Base-by-base conservation (phyloP, 495 filamentous ascomycete species). In the Copromyces sp. region DNA sequence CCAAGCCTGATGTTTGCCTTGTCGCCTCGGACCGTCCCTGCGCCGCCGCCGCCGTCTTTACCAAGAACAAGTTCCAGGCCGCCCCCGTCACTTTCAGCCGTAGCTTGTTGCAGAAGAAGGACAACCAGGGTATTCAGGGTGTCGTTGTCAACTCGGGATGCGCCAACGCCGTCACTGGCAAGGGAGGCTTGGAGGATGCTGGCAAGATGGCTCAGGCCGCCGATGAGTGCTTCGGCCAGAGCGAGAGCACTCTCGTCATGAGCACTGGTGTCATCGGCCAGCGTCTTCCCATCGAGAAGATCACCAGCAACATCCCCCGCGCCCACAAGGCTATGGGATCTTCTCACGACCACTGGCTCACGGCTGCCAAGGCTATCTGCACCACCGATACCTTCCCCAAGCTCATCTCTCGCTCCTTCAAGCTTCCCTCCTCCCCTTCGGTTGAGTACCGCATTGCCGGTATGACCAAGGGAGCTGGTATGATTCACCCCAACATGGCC, bases 401-500 rank as follows among this genome's bases (percentile, higher is more conserved):
- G 84, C 90, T 99, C 73, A 84, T 93, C 72, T 97, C 94, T 24
- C 88, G 87, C 72, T 90, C 88, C 5, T 99, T 98, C 82, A 89
- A 83, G 6, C 89, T 99, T 38, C 95, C 95, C 32, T 95, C 93
- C 11, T 92, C 92, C 9, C 90, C 92, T 3, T 83, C 84, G 9
- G 89, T 87, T 47, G 86, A 87, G 78, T 99, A 98, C 84, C 85
- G 87, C 76, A 91, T 99, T 37, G 94, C 92, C 37, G 95, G 95
- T 68, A 97, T 97, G 89, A 97, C 96, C 73, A 99, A 99, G 83
- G 95, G 95, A 65, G 96, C 95, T 16, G 95, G 95, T 77, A 99
- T 99, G 95, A 99, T 99, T 79, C 95, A 98, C 82, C 95, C 95
- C 29, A 98, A 99, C 84, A 97, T 99, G 95, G 95, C 94, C 59